These are phyloP conservation scores for Salix brachista DNA, from an alignment of 345 rosid species.

Conservation along the genomic window DNA sequence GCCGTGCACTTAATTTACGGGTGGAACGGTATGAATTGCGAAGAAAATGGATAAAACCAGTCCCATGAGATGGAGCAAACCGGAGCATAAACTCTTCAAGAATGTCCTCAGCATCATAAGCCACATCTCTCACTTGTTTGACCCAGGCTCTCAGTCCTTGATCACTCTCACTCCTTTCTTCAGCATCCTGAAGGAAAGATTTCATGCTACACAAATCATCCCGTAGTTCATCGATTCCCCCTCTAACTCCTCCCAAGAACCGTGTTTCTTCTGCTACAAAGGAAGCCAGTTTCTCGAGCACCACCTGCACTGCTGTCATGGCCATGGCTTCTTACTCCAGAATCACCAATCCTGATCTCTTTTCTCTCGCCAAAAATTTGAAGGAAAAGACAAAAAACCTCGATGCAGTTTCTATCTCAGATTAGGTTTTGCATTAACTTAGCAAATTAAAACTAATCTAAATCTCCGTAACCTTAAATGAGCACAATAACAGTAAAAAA, in stretches of 20 bases:
- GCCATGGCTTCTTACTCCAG: not conserved
- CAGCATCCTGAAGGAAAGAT: constrained; percentile 12
- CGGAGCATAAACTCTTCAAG: not conserved
- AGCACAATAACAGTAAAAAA: too few relatives aligned
- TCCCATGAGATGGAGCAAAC: not conserved
- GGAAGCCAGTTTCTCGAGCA: not conserved
- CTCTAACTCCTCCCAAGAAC: constrained; percentile 1
- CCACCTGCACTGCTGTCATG: constrained; percentile 2
- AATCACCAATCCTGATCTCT: not conserved
- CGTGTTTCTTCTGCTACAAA: constrained; percentile 1
- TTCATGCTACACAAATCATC: constrained; percentile 9
- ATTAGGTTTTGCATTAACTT: too few relatives aligned
- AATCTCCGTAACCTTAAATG: too few relatives aligned
- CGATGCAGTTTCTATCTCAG: not conserved
- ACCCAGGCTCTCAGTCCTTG: constrained; percentile 2
- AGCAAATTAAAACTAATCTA: too few relatives aligned
- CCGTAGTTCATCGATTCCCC: not conserved
- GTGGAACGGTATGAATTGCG: not conserved
- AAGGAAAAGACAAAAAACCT: not conserved
- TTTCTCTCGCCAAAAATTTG: not conserved
- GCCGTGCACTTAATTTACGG: not conserved
- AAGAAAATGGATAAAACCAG: not conserved
- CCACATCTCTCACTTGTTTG: constrained; percentile 11
- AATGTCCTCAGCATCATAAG: constrained; percentile 7
- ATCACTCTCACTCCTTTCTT: constrained; percentile 8